phyloP scores from a whole-genome alignment of 768 basidiomycete genomes.

The Daedalea quercina region DNA sequence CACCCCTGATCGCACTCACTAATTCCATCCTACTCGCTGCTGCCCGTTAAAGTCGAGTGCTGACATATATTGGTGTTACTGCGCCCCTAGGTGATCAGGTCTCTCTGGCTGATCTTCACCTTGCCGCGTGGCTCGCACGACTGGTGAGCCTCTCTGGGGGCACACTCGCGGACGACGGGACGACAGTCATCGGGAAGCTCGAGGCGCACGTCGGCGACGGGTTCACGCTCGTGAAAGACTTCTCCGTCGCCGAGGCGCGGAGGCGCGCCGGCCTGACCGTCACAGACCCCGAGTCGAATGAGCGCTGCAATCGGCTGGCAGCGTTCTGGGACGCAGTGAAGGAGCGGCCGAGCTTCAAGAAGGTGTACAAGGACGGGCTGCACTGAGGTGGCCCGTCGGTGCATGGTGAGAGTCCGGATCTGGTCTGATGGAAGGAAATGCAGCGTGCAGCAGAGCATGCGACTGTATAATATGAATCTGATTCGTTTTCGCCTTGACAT shows the following conservation, averaged over 20 bases:
- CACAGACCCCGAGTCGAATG: constrained; percentile 20
- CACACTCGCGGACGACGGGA: constrained; percentile 40
- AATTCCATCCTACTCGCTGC: not conserved
- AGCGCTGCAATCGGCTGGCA: constrained; percentile 46
- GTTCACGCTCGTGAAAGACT: constrained; percentile 38
- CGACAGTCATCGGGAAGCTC: constrained; percentile 41
- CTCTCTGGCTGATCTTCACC: constrained; percentile 75
- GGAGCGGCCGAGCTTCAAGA: constrained; percentile 65
- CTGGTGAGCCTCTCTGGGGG: constrained; percentile 56
- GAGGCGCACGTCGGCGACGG: constrained; percentile 45
- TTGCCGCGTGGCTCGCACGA: constrained; percentile 68
- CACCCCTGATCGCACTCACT: too few species aligned
- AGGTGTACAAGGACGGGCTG: constrained; percentile 46
- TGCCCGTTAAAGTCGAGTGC: not conserved
- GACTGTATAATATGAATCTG: too few species aligned
- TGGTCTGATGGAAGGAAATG: too few species aligned
- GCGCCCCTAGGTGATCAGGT: constrained; percentile 74
- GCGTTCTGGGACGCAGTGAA: constrained; percentile 69
- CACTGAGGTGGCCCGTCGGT: constrained; percentile 24
- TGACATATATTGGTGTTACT: too few species aligned
- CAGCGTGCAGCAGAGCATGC: too few species aligned
- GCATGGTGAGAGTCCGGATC: too few species aligned
- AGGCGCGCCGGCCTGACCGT: constrained; percentile 22
- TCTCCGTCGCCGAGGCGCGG: constrained; percentile 25
- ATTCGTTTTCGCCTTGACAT: too few species aligned